These are phyloP conservation scores for Cladosporium colombiae DNA, from an alignment of 2,329 filamentous ascomycete species.

Conservation along the genomic window DNA sequence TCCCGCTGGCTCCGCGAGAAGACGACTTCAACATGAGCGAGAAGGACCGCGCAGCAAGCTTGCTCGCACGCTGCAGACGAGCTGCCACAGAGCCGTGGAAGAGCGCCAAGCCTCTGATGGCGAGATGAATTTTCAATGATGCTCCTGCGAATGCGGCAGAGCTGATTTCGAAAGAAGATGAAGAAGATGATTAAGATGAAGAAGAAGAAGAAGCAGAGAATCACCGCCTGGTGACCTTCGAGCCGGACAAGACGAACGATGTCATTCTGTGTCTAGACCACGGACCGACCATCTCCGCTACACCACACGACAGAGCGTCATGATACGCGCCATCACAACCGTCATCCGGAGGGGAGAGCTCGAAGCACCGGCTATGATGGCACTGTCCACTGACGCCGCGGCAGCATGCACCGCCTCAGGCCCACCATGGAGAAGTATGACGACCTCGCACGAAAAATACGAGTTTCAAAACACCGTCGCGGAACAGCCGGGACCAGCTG, in stretches of 20 bases:
- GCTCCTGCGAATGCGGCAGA: background rate
- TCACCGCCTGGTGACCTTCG: background rate
- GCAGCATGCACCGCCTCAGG: background rate
- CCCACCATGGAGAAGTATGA: background rate
- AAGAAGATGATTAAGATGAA: background rate
- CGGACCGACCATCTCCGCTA: background rate
- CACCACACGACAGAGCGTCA: background rate
- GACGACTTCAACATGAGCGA: conserved; percentile 36
- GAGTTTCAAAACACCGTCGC: background rate
- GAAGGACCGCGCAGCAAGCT: conserved; percentile 28
- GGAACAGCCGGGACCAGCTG: background rate
- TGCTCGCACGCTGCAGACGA: conserved; percentile 34
- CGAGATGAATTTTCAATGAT: background rate
- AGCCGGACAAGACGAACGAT: background rate
- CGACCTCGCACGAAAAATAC: background rate
- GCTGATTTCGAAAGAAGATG: background rate
- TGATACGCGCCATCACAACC: background rate
- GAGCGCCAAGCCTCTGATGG: conserved; percentile 28
- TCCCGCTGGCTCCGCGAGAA: conserved; percentile 36
- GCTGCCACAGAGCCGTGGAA: conserved; percentile 31
- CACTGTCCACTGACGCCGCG: background rate
- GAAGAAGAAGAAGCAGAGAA: background rate
- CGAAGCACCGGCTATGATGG: background rate
- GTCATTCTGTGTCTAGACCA: background rate
- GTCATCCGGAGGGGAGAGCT: background rate